These are phyloP conservation scores for Colletotrichum cereale DNA, from an alignment of 2,329 filamentous ascomycete species.

Conservation along the genomic window DNA sequence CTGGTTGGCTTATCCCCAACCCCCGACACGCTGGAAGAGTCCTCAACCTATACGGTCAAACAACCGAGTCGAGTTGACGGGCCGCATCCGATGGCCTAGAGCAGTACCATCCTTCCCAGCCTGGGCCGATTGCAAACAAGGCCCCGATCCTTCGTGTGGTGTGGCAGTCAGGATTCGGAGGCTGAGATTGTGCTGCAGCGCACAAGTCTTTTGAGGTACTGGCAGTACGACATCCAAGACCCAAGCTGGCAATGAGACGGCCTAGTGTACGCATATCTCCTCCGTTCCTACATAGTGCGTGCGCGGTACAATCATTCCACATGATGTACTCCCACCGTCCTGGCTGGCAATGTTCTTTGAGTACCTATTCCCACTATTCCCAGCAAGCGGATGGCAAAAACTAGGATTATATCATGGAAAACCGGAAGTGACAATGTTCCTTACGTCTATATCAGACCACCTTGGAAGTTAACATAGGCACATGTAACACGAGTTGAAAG, in stretches of 20 bases:
- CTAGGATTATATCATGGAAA: too few species aligned
- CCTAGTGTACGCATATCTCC: slow-evolving; percentile 16
- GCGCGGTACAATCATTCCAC: slow-evolving; percentile 14
- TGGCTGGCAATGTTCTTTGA: slow-evolving; percentile 1
- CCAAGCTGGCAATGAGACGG: slow-evolving; percentile 30
- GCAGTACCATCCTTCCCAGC: not conserved
- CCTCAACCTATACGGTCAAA: not conserved
- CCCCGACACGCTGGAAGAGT: not conserved
- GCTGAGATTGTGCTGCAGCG: slow-evolving; percentile 27
- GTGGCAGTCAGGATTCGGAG: slow-evolving; percentile 3
- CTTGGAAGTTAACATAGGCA: not conserved
- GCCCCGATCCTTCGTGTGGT: not conserved
- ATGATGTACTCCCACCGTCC: slow-evolving; percentile 13
- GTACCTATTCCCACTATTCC: too few species aligned
- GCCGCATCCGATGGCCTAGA: not conserved
- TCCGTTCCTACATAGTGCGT: slow-evolving; percentile 4
- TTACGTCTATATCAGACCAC: not conserved
- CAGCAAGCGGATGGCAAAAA: too few species aligned
- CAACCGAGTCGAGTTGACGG: not conserved
- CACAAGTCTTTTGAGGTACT: slow-evolving; percentile 17
- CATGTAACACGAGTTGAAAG: not conserved
- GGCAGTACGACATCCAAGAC: slow-evolving; percentile 16
- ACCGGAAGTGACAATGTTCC: too few species aligned
- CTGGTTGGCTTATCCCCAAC: slow-evolving; percentile 9
- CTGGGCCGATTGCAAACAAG: not conserved